Conservation (phyloP, 140 eudicot genomes). For the Cichorium intybus region DNA sequence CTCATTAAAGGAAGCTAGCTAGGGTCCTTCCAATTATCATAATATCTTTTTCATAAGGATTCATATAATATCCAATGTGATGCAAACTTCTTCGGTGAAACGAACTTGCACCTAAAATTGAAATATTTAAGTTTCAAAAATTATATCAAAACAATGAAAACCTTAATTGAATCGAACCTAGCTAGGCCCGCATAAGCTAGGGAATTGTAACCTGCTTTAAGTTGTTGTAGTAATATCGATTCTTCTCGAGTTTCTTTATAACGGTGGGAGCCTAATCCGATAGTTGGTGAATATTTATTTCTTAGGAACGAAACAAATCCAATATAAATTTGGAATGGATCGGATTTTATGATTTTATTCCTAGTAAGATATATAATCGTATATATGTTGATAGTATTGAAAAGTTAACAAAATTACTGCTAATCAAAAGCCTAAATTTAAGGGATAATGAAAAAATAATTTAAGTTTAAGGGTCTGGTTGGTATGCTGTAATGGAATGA, state of each 20-base stretch:
- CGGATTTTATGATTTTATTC: no score
- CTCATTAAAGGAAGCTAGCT: constrained; percentile 81
- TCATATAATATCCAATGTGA: constrained; percentile 60
- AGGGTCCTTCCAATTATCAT: constrained; percentile 84
- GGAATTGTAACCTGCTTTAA: constrained; percentile 76
- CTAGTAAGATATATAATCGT: no score
- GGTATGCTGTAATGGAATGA: no score
- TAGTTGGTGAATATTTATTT: constrained; percentile 51
- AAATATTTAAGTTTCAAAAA: neutral
- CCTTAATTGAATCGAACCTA: constrained; percentile 41
- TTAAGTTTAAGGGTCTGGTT: no score
- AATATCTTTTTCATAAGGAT: constrained; percentile 92
- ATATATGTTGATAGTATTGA: no score
- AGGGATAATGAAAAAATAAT: no score
- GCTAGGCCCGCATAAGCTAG: no score
- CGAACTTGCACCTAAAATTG: constrained; percentile 66
- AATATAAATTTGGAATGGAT: no score
- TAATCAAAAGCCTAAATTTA: no score
- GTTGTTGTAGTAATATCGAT: constrained; percentile 69
- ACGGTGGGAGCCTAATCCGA: constrained; percentile 34
- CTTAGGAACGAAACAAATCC: no score
- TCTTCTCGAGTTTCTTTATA: constrained; percentile 57
- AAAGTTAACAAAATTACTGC: no score
- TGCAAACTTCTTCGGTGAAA: constrained; percentile 80
- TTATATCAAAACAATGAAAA: neutral